Evolutionary conservation across 2,329 filamentous ascomycete genomes (phyloP), one percentile per base, ranked within the genome.

Genomic region (Hypoxylon sp.): DNA sequence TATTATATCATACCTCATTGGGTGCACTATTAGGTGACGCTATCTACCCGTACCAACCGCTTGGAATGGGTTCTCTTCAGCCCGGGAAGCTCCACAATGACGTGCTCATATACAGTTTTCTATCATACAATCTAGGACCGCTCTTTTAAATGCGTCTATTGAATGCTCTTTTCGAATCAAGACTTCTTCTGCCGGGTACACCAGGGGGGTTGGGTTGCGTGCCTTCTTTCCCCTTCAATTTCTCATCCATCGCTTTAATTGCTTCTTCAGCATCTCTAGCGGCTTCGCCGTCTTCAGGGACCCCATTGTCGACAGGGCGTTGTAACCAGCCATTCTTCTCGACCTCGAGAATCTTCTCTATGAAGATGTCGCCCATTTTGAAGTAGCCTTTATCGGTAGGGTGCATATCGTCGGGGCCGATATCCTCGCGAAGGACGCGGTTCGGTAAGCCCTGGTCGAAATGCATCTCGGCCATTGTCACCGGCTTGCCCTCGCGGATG

Each of bases 291-390:
- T 71, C 69, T 10, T 39, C 56, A 4, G 69, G 63, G 4, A 71
- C 64, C 3, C 59, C 68, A 21, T 70, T 70, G 3, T 70, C 61
- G 11, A 75, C 68, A 7, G 74, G 72, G 1, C 67, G 52, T 15
- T 66, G 64, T 31, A 76, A 35, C 64, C 72, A 75, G 15, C 73
- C 75, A 15, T 73, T 74, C 21, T 71, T 70, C 15, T 75, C 73
- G n/a, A 72, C 74, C 27, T 76, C 75, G 10, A 69, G 62, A 15
- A 75, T 75, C 27, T 71, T 72, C 51, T 75, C 74, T 29, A 76
- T 75, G 52, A 76, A 76, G 19, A 75, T 74, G n/a, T 76, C 74
- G n/a, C 73, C 74, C 74, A 76, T 76, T 51, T 75, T 70, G 56
- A 75, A 75, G 53, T 76, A 76, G n/a, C 74, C 74, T 15, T 55